Evolutionary conservation across 2,329 filamentous ascomycete genomes (phyloP).

Genomic region (Phialophora chinensis): DNA sequence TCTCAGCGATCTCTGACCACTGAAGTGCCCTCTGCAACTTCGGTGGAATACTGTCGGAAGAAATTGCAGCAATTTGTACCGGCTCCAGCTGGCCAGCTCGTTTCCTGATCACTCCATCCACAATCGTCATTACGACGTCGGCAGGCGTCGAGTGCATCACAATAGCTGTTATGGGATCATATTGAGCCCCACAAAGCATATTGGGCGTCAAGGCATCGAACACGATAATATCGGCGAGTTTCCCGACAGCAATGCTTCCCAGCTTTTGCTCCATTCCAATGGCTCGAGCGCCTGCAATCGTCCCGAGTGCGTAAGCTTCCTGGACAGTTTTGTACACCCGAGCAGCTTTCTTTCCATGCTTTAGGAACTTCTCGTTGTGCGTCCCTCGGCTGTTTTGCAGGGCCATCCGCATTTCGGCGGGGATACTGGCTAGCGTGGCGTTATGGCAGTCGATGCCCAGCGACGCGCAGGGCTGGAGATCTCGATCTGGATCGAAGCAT

Average conservation of each 20-base stretch:
- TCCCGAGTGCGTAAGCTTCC: constrained; percentile 57
- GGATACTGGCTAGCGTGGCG: constrained; percentile 40
- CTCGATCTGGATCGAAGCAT: constrained; percentile 40
- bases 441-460: constrained; percentile 45
- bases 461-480: constrained; percentile 34
- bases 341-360: constrained; percentile 37
- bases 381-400: constrained; percentile 41
- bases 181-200: constrained; percentile 51
- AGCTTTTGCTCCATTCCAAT: constrained; percentile 51
- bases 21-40: too few species aligned
- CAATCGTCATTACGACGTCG: constrained; percentile 53
- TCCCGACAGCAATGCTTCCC: constrained; percentile 54
- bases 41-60: too few species aligned
- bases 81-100: constrained; percentile 31
- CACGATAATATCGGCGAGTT: constrained; percentile 56
- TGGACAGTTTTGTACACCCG: constrained; percentile 45
- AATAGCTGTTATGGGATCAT: constrained; percentile 52
- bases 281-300: constrained; percentile 53
- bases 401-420: constrained; percentile 41
- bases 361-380: constrained; percentile 42
- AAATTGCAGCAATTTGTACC: too few species aligned
- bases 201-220: constrained; percentile 51
- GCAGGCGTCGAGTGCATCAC: constrained; percentile 50
- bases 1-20: too few species aligned
- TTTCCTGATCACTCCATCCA: constrained; percentile 53